Base-by-base conservation (phyloP, 75 land plant species). In the Selaginella tamariscina region DNA sequence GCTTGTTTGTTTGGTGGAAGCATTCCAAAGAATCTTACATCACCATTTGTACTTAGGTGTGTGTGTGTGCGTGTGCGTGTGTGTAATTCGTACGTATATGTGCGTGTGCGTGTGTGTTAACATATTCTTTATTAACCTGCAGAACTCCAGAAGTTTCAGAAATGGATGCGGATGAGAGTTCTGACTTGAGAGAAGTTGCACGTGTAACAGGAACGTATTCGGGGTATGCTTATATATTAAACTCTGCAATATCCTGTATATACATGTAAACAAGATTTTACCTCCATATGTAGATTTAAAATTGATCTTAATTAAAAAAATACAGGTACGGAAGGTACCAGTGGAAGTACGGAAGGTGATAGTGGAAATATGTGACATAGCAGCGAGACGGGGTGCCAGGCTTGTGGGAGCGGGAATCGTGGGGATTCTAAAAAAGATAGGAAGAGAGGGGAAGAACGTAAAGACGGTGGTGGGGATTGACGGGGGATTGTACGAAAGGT, bases 401-500 rank as follows among this genome's bases (percentile, higher is more conserved):
- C 72, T 85, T n/a, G 84, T 75, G n/a, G 85, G 70, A 1, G 88
- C 89, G 59, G 89, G 87, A 21, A 78, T 87, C 18, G 87, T 79
- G 31, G 88, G 83, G 13, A 79, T 87, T 13, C 31, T 85, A 30
- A 76, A 80, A 65, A 85, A 85, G 57, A 86, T 87, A 20, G 82
- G 81, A 24, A 74, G 81, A 62, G 76, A 68, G 20, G 80, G 73
- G 27, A 30, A 15, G 20, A 65, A 54, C 31, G 30, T 70, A 54
- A 75, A 32, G 65, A 81, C 82, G 18, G 86, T 84, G 1, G 76
- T 86, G 9, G 83, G 77, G 20, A 78, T 87, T 57, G 82, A 82
- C 68, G 89, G 89, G 26, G 89, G 87, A 1, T 70, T 87, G 21
- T 87, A 82, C 33, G 87, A 87, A 72, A 87, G 84, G 65, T 82